These are phyloP conservation scores for Corymbia maculata DNA, from an alignment of 345 rosid genomes.

Conservation along the genomic window DNA sequence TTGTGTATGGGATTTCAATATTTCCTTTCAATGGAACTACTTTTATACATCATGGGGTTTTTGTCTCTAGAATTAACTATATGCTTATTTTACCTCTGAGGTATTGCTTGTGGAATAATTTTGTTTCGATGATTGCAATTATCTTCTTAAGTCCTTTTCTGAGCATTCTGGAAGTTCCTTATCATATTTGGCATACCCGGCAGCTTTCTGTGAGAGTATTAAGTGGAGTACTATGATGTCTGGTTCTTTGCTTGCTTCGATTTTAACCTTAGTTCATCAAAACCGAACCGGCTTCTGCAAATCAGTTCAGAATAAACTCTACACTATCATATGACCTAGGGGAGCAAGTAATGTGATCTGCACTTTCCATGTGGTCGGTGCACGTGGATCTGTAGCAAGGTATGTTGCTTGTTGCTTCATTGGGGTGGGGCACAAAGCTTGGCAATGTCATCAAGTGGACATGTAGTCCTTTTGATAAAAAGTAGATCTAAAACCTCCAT, in stretches of 20 bases:
- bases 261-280: not conserved
- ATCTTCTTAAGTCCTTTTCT: not conserved
- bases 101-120: not conserved
- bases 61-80: not conserved
- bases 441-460: not conserved
- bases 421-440: not conserved
- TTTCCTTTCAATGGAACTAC: not conserved
- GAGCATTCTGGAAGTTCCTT: not conserved
- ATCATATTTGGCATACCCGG: not conserved
- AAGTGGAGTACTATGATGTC: not conserved
- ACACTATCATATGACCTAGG: not conserved
- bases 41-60: not conserved
- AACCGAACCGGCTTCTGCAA: not conserved
- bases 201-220: not conserved
- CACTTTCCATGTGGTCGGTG: not conserved
- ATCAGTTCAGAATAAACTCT: not conserved
- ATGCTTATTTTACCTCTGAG: not conserved
- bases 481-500: not conserved
- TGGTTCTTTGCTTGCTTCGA: not conserved
- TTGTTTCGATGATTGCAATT: not conserved
- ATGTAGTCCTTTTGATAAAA: not conserved
- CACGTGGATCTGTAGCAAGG: not conserved
- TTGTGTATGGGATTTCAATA: conserved; percentile 9
- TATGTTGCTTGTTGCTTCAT: not conserved
- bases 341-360: not conserved